phyloP scores from a whole-genome alignment of 1,284 basidiomycete genomes.

The Garcileccinum viscosum region DNA sequence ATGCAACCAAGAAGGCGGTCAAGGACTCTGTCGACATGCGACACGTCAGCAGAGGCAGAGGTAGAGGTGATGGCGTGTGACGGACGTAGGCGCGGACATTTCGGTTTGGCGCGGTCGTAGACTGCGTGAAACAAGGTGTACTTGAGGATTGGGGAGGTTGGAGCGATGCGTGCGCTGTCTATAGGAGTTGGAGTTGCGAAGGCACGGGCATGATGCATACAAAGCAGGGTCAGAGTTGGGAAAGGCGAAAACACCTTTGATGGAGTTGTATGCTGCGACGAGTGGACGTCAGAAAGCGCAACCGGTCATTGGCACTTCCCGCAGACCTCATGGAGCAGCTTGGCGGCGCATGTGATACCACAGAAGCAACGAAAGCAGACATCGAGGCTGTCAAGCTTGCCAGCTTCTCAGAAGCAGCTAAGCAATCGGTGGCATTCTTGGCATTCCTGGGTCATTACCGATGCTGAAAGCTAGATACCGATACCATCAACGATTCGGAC shows the following conservation, averaged over 20 bases:
- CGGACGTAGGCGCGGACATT: conserved; percentile 11
- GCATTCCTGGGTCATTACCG: no score
- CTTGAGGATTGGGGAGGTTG: conserved; percentile 31
- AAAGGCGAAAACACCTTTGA: conserved; percentile 23
- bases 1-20: conserved; percentile 29
- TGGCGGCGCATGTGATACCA: conserved; percentile 76
- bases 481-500: no score
- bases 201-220: conserved; percentile 16
- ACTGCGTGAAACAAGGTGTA: conserved; percentile 22
- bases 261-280: conserved; percentile 28
- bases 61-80: background rate
- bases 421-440: no score
- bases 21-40: conserved; percentile 27
- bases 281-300: conserved; percentile 27
- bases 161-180: conserved; percentile 24
- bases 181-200: no score
- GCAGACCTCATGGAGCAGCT: conserved; percentile 84
- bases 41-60: background rate
- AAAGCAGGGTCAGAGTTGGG: conserved; percentile 9
- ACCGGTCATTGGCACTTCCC: conserved; percentile 64
- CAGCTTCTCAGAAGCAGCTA: no score
- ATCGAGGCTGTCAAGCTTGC: no score
- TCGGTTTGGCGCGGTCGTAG: conserved; percentile 18
- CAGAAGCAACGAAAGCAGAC: conserved; percentile 69
- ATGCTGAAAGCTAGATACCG: no score